Percentiles rank a stretch among this genome's conserved stretches.
phyloP scores from a whole-genome alignment of 2,329 filamentous ascomycete genomes.

The Dactylellina leptospora region DNA sequence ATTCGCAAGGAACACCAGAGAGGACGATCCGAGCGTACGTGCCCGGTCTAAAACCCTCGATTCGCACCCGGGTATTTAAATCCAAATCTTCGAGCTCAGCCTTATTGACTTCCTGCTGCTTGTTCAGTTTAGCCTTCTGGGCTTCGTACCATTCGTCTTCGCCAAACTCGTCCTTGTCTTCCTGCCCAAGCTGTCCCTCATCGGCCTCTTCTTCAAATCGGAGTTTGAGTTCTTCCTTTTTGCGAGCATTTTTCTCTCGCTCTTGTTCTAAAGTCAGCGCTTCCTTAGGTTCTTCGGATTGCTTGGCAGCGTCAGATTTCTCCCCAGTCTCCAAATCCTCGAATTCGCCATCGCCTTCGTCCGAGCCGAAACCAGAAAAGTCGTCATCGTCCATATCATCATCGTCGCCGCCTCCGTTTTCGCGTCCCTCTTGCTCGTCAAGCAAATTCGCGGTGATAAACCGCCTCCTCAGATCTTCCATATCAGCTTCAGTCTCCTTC shows the following conservation, averaged over 20 bases:
- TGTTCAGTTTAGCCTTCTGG: constrained; percentile 92
- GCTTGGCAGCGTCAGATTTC: constrained; percentile 61
- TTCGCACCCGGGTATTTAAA: constrained; percentile 78
- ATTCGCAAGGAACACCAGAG: constrained; percentile 88
- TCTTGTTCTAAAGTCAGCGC: constrained; percentile 78
- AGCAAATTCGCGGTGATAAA: constrained; percentile 77
- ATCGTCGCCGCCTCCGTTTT: constrained; percentile 64
- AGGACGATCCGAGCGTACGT: constrained; percentile 93
- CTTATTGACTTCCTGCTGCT: constrained; percentile 96
- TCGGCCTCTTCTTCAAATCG: constrained; percentile 97
- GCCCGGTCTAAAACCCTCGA: constrained; percentile 90
- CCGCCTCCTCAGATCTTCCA: constrained; percentile 76
- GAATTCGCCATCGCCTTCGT: constrained; percentile 81
- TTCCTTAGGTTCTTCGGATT: constrained; percentile 63
- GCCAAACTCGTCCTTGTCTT: constrained; percentile 79
- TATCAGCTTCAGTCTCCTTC: constrained; percentile 75
- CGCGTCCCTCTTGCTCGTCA: constrained; percentile 65
- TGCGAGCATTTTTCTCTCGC: constrained; percentile 85
- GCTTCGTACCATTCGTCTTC: constrained; percentile 99
- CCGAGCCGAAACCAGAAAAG: constrained; percentile 60
- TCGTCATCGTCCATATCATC: constrained; percentile 63
- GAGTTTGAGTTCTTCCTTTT: constrained; percentile 92
- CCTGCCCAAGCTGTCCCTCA: constrained; percentile 66
- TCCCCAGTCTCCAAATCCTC: constrained; percentile 85
- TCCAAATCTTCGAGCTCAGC: constrained; percentile 90